Percentiles rank a stretch among this genome's conserved stretches.
Conservation (phyloP, 2,329 filamentous ascomycete species). For the Aspergillus sp. region DNA sequence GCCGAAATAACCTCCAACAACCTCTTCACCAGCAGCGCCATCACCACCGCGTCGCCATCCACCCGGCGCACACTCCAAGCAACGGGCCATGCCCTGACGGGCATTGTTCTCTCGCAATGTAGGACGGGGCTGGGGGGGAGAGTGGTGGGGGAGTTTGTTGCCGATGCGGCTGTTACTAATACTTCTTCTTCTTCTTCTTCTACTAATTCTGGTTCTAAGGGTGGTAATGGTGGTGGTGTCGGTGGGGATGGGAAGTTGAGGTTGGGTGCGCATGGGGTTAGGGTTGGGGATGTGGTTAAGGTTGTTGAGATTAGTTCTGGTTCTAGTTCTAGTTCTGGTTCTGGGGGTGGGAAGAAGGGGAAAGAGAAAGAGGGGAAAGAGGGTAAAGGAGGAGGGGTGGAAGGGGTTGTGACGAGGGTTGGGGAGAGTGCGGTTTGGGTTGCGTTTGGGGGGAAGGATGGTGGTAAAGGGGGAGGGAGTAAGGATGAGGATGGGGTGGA, state of each 20-base stretch:
- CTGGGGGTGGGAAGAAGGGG: slow-evolving; percentile 22
- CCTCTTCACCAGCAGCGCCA: slow-evolving; percentile 37
- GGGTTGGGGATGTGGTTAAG: slow-evolving; percentile 52
- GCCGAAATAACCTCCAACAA: slow-evolving; percentile 48
- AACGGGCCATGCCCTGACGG: slow-evolving; percentile 44
- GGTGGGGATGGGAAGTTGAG: slow-evolving; percentile 42
- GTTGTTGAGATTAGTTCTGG: slow-evolving; percentile 39
- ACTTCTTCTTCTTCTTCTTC: slow-evolving; percentile 17
- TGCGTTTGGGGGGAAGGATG: slow-evolving; percentile 44
- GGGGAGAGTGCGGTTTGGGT: slow-evolving; percentile 48
- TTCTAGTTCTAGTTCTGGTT: neutral
- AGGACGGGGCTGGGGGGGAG: slow-evolving; percentile 91
- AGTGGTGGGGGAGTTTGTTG: slow-evolving; percentile 76
- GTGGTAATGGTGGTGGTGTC: slow-evolving; percentile 26
- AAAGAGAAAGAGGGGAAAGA: slow-evolving; percentile 35
- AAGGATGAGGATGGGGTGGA: slow-evolving; percentile 48
- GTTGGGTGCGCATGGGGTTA: slow-evolving; percentile 49
- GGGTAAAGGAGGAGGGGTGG: slow-evolving; percentile 33
- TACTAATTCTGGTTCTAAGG: slow-evolving; percentile 13
- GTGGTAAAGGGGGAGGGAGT: slow-evolving; percentile 36
- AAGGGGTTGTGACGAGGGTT: slow-evolving; percentile 51
- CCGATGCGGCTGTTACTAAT: slow-evolving; percentile 67
- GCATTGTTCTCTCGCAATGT: slow-evolving; percentile 68
- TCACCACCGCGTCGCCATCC: slow-evolving; percentile 43
- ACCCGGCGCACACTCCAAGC: slow-evolving; percentile 48